A percentile compares a stretch with the other conserved stretches of the same genome.
These are phyloP conservation scores for Phytophthora chlamydospora DNA, from an alignment of 352 stramenopile species.

Conservation along the genomic window DNA sequence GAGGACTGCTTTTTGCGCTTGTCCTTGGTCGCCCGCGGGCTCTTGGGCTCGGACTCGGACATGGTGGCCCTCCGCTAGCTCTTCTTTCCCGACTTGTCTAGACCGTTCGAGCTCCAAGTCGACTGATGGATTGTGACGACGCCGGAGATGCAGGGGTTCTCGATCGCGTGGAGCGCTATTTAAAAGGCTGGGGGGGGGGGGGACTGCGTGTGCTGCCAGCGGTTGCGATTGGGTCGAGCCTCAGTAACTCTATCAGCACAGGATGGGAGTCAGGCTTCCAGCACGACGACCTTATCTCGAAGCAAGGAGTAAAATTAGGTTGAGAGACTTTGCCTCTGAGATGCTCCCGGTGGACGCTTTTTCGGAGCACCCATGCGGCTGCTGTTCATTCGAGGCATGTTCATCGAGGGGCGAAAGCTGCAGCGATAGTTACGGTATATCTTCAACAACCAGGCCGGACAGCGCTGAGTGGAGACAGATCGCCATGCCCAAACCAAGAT, in stretches of 20 bases:
- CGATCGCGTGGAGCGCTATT: constrained; percentile 3
- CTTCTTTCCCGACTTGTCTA: constrained; percentile 4
- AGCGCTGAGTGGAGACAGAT: too few species aligned
- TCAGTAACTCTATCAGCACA: constrained; percentile 13
- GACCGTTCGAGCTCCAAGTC: constrained; percentile 3
- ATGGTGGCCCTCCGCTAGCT: constrained; percentile 13
- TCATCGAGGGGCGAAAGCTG: too few species aligned
- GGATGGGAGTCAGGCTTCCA: background rate
- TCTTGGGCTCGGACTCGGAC: constrained; percentile 36
- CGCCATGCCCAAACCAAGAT: too few species aligned
- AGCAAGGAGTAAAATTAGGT: constrained; percentile 2
- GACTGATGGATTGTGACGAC: constrained; percentile 28
- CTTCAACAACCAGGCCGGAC: too few species aligned
- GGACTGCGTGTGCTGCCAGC: background rate
- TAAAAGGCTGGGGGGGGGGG: constrained; percentile 10
- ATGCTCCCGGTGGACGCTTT: background rate
- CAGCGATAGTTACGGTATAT: too few species aligned
- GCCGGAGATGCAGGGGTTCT: background rate
- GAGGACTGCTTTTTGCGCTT: constrained; percentile 44
- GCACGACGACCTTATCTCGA: constrained; percentile 5
- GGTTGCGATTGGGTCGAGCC: constrained; percentile 9
- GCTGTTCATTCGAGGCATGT: too few species aligned
- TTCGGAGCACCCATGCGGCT: background rate
- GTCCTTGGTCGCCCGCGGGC: constrained; percentile 31
- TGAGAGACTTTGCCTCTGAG: background rate